Evolutionary conservation across 2,329 filamentous ascomycete genomes (phyloP).

Genomic region (Xylariaceae sp.): DNA sequence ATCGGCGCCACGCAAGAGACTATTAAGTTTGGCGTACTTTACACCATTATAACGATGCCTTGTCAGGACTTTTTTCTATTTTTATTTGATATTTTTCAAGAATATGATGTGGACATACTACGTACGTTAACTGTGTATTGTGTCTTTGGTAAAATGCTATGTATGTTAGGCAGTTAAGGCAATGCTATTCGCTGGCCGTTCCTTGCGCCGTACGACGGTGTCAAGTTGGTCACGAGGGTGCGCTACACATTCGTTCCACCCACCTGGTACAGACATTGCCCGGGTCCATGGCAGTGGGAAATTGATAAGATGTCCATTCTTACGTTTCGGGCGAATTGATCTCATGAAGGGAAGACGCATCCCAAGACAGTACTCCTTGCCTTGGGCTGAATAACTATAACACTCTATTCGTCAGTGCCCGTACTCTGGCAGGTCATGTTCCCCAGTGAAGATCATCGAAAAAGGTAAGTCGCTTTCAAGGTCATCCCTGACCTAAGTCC

Average conservation of each 20-base stretch:
- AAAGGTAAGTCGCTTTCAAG: constrained; percentile 4
- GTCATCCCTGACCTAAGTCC: background rate
- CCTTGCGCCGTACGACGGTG: constrained; percentile 11
- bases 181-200: constrained; percentile 2
- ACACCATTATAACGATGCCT: no score
- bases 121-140: no score
- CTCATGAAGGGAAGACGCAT: no score
- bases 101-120: no score
- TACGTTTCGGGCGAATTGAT: constrained; percentile 24
- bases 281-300: constrained; percentile 29
- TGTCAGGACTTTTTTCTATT: no score
- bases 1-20: background rate
- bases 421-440: constrained; percentile 18
- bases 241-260: constrained; percentile 9
- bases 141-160: no score
- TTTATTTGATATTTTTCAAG: no score
- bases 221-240: constrained; percentile 20
- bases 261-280: constrained; percentile 25
- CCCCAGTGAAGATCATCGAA: constrained; percentile 14
- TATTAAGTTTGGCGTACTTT: background rate
- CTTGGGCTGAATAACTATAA: background rate
- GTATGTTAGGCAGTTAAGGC: no score
- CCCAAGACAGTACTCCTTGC: no score
- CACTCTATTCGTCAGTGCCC: constrained; percentile 3
- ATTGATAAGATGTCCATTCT: background rate